Base-by-base conservation (phyloP, 2,329 filamentous ascomycete genomes). In the Bisporella sp. region DNA sequence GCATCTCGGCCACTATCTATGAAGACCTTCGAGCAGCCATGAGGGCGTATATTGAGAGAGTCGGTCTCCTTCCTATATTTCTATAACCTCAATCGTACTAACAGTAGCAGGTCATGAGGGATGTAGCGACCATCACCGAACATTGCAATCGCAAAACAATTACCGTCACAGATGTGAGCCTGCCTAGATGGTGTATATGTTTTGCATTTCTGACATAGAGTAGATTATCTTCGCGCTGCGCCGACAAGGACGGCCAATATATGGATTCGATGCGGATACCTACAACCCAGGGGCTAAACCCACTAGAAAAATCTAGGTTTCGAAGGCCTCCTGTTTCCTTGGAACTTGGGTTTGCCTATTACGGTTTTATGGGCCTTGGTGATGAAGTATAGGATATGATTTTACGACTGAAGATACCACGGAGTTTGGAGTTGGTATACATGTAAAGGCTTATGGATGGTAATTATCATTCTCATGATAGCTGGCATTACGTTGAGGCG, bases 1-100 rank as follows among this genome's bases (percentile, higher is more conserved):
- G 87, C 0, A 89, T 91, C 6, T 84, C 82, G 0, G 76, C 63
- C 0, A 56, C 43, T 0, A 83, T 90, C 3, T 91, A 91, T 59
- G 72, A 81, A 0, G 82, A 87, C 0, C 65, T 75, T 0, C 72
- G 87, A 0, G 13, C 4, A 0, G 78, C 72, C 0, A 5, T 47
- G 5, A 35, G 33, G 5, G 30, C 30, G 2, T 7, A 30, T 45
- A 13, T 39, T 39, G 3, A n/a, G 13, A 30, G 1, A 12, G 21
- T 47, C 9, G 44, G 13, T 32, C 12, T 13, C 30, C 4, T 21
- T 28, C 31, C 13, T 8, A 9, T 39, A 7, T 29, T 33, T 46
- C 4, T 13, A 46, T 21, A n/a, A 4, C 11, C 35, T 45, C 12
- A 7, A 33, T 6, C 9, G 7, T 32, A 33, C 35, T 50, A 43